Base-by-base conservation (phyloP, 2,329 filamentous ascomycete genomes). In the Aspergillus novofumigatus region DNA sequence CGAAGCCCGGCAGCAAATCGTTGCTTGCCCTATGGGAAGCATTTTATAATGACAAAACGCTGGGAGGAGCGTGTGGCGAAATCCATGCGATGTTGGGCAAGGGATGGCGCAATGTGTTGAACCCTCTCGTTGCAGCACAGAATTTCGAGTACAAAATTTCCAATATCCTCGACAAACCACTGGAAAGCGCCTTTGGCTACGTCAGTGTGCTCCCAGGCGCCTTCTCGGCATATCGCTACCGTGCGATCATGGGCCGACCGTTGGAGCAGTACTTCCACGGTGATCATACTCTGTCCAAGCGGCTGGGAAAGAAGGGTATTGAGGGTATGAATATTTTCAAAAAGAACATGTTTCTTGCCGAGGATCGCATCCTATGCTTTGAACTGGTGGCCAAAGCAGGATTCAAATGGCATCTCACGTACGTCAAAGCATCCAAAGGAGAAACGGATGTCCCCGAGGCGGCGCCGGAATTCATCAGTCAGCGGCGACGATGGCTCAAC, bases 321-420 rank as follows among this genome's bases (percentile, higher is more conserved):
- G 94, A 99, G 73, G 94, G 93, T 68, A 97, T 97, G 94, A 97
- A 97, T 80, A 97, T 99, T 75, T 99, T 99, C 90, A 97, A 97
- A 83, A 97, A 97, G 87, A 99, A 99, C 86, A 99, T 99, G 94
- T 99, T 97, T 84, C 93, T 99, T 86, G 94, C 94, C 77, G 94
- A 99, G 80, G 94, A 99, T 88, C 92, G 94, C 86, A 99, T 99
- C 81, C 85, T 99, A 52, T 99, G 94, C 82, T 99, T 97, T 83
- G 94, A 99, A 76, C 81, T 99, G 72, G 94, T 99, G 64, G 94
- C 94, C 72, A 99, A 99, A 80, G 93, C 94, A 54, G 94, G 94
- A 63, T 95, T 93, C 65, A 99, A 99, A 78, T 99, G 94, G 94
- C 94, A 99, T 83, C 77, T 99, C 75, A 93, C 90, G 56, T 99